A percentile compares a stretch with the other conserved stretches of the same genome.
Conservation (phyloP, 164 flowering plant species). For the Stephania yunnanensis region DNA sequence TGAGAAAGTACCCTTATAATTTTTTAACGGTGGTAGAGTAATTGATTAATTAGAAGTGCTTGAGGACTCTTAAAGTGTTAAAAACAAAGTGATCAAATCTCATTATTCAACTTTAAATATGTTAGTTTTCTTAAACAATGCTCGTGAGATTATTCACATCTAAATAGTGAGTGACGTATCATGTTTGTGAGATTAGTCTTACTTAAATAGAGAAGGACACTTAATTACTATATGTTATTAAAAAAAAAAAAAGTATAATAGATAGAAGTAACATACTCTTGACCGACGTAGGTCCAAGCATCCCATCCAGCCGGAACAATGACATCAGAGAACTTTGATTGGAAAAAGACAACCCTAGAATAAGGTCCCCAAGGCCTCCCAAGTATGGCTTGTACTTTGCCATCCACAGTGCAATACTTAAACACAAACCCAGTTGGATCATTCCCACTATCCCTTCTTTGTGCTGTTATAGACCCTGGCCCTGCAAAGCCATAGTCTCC, state of each 20-base stretch:
- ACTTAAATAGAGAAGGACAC: not conserved
- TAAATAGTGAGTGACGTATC: not conserved
- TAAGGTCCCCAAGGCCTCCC: slow-evolving; percentile 32
- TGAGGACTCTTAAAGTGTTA: too few relatives aligned
- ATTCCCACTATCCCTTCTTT: slow-evolving; percentile 10
- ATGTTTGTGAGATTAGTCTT: not conserved
- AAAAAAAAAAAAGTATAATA: not conserved
- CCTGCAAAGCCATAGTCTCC: not conserved
- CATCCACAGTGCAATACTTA: slow-evolving; percentile 18
- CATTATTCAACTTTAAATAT: too few relatives aligned
- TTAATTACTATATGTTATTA: too few relatives aligned
- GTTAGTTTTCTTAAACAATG: too few relatives aligned
- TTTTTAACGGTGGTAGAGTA: too few relatives aligned
- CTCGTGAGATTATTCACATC: not conserved
- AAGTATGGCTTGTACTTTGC: slow-evolving; percentile 18
- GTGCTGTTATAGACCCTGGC: slow-evolving; percentile 30
- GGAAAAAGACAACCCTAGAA: slow-evolving; percentile 27
- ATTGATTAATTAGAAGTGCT: too few relatives aligned
- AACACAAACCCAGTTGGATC: slow-evolving; percentile 31
- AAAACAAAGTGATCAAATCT: not conserved
- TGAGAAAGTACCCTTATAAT: too few relatives aligned
- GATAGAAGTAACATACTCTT: slow-evolving; percentile 1
- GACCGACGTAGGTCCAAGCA: slow-evolving; percentile 13
- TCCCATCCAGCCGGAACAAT: slow-evolving; percentile 29
- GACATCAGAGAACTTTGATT: slow-evolving; percentile 11